Conservation (phyloP, 345 rosid genomes). For the Euphorbia tirucalli region DNA sequence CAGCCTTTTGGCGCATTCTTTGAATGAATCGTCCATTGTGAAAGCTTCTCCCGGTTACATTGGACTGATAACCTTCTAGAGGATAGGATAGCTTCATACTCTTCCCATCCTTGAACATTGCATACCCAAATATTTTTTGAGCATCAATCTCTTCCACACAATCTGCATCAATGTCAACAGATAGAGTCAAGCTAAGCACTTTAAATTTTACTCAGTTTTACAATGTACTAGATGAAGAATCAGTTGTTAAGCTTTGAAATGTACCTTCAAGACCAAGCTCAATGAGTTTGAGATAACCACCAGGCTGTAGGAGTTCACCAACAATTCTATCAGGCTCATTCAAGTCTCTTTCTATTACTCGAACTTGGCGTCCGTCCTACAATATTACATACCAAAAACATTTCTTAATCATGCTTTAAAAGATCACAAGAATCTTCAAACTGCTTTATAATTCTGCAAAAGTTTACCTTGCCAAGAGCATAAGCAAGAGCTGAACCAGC, state of each 20-base stretch:
- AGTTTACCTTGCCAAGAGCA: too few relatives aligned
- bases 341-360: too few relatives aligned
- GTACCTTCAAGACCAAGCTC: constrained; percentile 39
- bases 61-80: constrained; percentile 40
- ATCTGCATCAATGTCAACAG: constrained; percentile 17
- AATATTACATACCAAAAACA: neutral
- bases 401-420: too few relatives aligned
- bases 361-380: constrained; percentile 1
- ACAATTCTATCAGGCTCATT: too few relatives aligned
- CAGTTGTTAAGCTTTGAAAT: too few relatives aligned
- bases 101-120: constrained; percentile 49
- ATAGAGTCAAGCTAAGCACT: neutral
- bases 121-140: constrained; percentile 48
- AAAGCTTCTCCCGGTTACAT: constrained; percentile 51
- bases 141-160: too few relatives aligned
- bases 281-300: constrained; percentile 30
- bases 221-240: too few relatives aligned
- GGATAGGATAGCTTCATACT: constrained; percentile 40
- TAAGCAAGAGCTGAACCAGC: too few relatives aligned
- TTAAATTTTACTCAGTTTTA: neutral
- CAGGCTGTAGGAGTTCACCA: too few relatives aligned
- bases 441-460: too few relatives aligned
- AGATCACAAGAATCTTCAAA: too few relatives aligned
- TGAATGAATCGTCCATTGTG: constrained; percentile 59
- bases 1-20: constrained; percentile 53